A percentile compares a stretch with the other conserved stretches of the same genome.
phyloP scores from a whole-genome alignment of 768 basidiomycete species.

The Leccinellum luteum region DNA sequence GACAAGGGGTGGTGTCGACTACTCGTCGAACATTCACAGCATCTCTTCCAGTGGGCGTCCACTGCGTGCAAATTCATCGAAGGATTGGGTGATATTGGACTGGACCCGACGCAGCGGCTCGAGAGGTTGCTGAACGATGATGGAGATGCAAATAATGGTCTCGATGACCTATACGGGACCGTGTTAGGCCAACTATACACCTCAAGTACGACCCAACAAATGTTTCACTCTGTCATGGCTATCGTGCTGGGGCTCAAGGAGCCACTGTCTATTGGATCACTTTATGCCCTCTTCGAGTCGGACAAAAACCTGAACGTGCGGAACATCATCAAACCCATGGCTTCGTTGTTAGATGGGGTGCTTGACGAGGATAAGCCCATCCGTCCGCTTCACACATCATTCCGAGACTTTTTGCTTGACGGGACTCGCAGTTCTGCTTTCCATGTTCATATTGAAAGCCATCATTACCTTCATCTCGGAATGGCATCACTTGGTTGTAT shows the following conservation, averaged over 20 bases:
- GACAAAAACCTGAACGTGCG: neutral
- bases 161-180: neutral
- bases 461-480: neutral
- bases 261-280: neutral
- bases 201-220: neutral
- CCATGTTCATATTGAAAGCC: neutral
- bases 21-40: neutral
- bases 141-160: neutral
- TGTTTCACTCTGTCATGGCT: neutral
- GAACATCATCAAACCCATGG: neutral
- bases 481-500: neutral
- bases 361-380: neutral
- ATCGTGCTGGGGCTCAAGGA: neutral
- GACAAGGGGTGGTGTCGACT: neutral
- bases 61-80: neutral
- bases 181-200: neutral
- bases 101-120: neutral
- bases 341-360: neutral
- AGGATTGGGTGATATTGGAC: neutral
- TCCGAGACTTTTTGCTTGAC: neutral
- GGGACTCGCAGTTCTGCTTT: neutral
- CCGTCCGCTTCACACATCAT: neutral
- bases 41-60: neutral
- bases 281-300: neutral
- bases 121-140: neutral